Evolutionary conservation across 345 rosid genomes (phyloP), one percentile per base, ranked within the genome.

Genomic region (Ceriops decandra): DNA sequence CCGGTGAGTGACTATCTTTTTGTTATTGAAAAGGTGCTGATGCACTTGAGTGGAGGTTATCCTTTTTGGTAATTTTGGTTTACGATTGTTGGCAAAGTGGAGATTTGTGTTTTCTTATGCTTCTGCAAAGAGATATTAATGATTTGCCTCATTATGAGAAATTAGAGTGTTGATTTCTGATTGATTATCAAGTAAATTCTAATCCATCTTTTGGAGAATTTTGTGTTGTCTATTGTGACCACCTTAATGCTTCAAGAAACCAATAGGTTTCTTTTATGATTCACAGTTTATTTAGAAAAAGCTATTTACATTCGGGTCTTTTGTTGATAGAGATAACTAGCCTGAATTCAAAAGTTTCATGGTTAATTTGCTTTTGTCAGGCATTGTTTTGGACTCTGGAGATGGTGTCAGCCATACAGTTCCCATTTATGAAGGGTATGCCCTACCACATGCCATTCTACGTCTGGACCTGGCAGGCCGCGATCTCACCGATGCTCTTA

Each of bases 401-500:
- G 87, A 81, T 71, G 87, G 87, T 71, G 85, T 84, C 70, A 84
- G 87, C 67, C 87, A 81, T 70, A 84, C 85, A 24, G 87, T 84
- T 65, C 87, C 87, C 52, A 84, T 84, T 71, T 81, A 81, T 21
- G 85, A 84, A 71, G 85, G 87, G 46, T 81, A 81, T 63, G 87
- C 85, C 67, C 85, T 81, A 21, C 87, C 91, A 62, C 90, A 87
- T 72, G 92, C 96, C 73, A 87, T 89, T 67, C 79, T 87, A 74
- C 90, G 91, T 75, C 86, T 89, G 2, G 88, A 89, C 77, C 74
- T 89, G 57, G 91, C 91, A 68, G 91, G 95, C 8, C 95, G 88
- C 79, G 96, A 87, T 70, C 90, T 89, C 58, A 87, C 96, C 0
- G 92, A 87, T 56, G 84, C 87, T 75, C 83, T 87, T 0, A 87